These are phyloP conservation scores for Cercophora scortea DNA, from an alignment of 495 filamentous ascomycete genomes.

Conservation along the genomic window DNA sequence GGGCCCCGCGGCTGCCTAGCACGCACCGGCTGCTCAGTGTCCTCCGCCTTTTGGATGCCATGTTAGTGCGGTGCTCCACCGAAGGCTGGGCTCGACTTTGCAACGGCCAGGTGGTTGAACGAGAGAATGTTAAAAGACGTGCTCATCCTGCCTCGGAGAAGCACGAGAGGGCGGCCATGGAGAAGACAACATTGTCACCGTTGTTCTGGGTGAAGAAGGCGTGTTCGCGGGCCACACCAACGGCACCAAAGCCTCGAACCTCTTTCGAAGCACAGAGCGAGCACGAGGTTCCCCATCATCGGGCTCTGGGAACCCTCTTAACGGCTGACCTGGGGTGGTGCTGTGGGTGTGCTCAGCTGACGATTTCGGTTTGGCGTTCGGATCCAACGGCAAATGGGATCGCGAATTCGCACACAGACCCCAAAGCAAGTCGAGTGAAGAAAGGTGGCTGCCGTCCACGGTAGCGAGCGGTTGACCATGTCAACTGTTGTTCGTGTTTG, in stretches of 20 bases:
- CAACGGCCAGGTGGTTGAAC: background rate
- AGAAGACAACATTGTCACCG: background rate
- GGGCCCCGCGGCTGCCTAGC: conserved; percentile 23
- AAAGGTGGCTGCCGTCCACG: no score
- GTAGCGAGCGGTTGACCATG: no score
- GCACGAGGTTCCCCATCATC: conserved; percentile 4
- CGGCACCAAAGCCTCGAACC: conserved; percentile 3
- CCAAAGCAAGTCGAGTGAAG: no score
- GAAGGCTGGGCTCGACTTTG: conserved; percentile 13
- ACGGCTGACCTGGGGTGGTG: background rate
- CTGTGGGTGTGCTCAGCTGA: background rate
- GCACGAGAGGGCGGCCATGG: conserved; percentile 3
- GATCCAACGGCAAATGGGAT: no score
- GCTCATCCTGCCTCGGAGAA: conserved; percentile 6
- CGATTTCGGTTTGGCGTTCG: no score
- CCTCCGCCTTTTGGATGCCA: conserved; percentile 2
- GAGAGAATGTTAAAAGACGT: conserved; percentile 9
- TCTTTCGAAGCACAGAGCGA: background rate
- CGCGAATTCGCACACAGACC: no score
- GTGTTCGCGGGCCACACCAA: conserved; percentile 1
- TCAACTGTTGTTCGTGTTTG: no score
- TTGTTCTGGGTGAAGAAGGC: conserved; percentile 2
- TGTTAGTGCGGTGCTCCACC: conserved; percentile 12
- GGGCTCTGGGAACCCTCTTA: conserved; percentile 6
- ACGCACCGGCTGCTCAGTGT: background rate